These are phyloP conservation scores for Lathyrus tuberosus DNA, from an alignment of 306 rosid species.

Conservation along the genomic window DNA sequence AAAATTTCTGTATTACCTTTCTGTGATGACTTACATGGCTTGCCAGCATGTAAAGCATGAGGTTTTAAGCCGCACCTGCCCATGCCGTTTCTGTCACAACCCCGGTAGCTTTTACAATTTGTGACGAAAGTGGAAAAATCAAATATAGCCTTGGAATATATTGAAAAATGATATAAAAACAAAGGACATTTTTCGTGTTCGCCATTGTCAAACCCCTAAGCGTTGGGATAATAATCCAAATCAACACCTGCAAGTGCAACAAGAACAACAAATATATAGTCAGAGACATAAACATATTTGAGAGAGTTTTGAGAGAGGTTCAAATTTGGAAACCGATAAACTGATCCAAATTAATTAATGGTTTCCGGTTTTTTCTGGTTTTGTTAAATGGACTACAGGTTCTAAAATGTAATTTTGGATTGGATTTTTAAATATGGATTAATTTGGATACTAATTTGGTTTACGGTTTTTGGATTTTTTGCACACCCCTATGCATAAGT, in stretches of 20 bases:
- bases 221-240: slow-evolving; percentile 82
- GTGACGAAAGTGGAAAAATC: slow-evolving; percentile 86
- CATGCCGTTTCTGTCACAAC: slow-evolving; percentile 92
- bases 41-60: slow-evolving; percentile 92
- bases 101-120: slow-evolving; percentile 83
- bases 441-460: too few species aligned
- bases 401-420: too few species aligned
- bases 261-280: slow-evolving; percentile 11
- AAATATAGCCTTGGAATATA: slow-evolving; percentile 79
- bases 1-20: background rate
- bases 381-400: too few species aligned
- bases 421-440: too few species aligned
- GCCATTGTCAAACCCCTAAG: slow-evolving; percentile 81
- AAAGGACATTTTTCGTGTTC: slow-evolving; percentile 80
- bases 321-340: too few species aligned
- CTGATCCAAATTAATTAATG: too few species aligned
- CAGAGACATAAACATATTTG: background rate
- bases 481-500: too few species aligned
- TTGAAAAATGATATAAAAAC: slow-evolving; percentile 78
- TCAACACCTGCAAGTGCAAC: slow-evolving; percentile 70
- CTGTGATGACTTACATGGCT: slow-evolving; percentile 71
- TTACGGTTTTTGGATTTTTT: too few species aligned
- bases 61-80: slow-evolving; percentile 98
- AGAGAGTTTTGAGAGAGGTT: too few species aligned
- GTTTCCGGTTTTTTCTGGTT: too few species aligned